A percentile compares a stretch with the other conserved stretches of the same genome.
Conservation (phyloP, 2,329 filamentous ascomycete genomes). For the Stachybotrys echinatus region DNA sequence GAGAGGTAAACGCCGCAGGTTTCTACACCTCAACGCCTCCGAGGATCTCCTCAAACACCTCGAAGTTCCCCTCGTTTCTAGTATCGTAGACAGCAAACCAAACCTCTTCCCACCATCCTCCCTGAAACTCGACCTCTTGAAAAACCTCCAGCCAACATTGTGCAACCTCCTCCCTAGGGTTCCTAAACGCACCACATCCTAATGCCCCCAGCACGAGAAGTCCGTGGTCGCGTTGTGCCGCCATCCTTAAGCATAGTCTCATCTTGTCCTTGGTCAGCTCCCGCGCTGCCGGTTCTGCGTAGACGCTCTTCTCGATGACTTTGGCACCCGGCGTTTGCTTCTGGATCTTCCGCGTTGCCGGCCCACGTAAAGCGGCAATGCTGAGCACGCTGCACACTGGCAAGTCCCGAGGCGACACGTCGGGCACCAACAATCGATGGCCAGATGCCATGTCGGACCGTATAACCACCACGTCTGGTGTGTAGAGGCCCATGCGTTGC, state of each 20-base stretch:
- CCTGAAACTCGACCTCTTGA: conserved; percentile 53
- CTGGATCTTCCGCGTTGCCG: conserved; percentile 19
- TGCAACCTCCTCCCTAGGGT: conserved; percentile 59
- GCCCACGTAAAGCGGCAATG: conserved; percentile 49
- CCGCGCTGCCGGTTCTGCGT: conserved; percentile 36
- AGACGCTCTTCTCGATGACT: conserved; percentile 26
- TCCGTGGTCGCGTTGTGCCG: conserved; percentile 49
- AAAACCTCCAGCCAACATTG: conserved; percentile 58
- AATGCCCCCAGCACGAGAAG: conserved; percentile 62
- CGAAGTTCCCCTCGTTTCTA: conserved; percentile 42
- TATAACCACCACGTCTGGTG: conserved; percentile 54
- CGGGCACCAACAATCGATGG: conserved; percentile 37
- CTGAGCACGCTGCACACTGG: conserved; percentile 56
- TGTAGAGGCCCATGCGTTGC: conserved; percentile 49
- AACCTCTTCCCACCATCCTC: conserved; percentile 59
- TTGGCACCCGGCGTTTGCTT: conserved; percentile 11
- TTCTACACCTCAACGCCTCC: conserved; percentile 24
- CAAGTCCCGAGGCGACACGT: conserved; percentile 22
- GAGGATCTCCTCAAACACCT: conserved; percentile 41
- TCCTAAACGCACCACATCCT: conserved; percentile 62
- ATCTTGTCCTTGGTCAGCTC: conserved; percentile 58
- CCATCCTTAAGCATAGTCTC: conserved; percentile 53
- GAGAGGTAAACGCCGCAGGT: not conserved
- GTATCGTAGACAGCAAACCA: conserved; percentile 57
- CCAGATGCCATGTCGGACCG: conserved; percentile 41